Evolutionary conservation across 78 protist genomes (phyloP).

Genomic region (Monocercomonoides exilis): DNA sequence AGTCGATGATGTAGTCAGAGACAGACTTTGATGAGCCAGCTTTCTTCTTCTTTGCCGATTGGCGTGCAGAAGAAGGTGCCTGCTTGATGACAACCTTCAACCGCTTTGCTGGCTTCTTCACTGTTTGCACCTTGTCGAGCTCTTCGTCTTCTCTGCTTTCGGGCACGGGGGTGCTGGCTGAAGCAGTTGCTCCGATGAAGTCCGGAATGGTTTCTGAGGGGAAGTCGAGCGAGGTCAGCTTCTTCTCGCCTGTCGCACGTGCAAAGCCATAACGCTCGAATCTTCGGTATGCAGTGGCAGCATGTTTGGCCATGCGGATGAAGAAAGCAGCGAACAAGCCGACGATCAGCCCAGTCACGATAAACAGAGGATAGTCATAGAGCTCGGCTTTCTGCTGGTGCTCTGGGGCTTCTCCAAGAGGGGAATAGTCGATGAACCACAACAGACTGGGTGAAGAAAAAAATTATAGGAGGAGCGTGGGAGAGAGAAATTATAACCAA

Average conservation of each 20-base stretch:
- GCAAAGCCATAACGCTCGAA: neutral
- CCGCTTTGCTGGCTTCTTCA: neutral
- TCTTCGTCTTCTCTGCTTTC: neutral
- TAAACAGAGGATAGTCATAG: neutral
- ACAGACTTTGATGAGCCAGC: neutral
- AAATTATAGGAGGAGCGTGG: too few relatives aligned
- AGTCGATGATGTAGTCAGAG: neutral
- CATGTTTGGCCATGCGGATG: neutral
- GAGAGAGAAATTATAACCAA: too few relatives aligned
- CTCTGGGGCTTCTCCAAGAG: neutral
- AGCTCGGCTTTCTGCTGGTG: neutral
- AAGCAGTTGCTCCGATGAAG: neutral
- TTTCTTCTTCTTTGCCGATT: neutral
- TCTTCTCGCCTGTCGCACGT: neutral
- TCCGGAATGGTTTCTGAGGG: neutral
- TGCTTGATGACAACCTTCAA: neutral
- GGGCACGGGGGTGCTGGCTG: neutral
- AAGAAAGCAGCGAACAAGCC: neutral
- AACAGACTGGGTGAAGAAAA: too few relatives aligned
- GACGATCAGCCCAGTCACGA: neutral
- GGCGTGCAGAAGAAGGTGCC: neutral
- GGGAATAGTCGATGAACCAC: neutral
- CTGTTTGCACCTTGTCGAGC: too few relatives aligned
- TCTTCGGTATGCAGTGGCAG: neutral
- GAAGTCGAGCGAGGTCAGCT: slow-evolving; percentile 2